Evolutionary conservation across 2,329 filamentous ascomycete species (phyloP).

Genomic region (Septoria linicola): DNA sequence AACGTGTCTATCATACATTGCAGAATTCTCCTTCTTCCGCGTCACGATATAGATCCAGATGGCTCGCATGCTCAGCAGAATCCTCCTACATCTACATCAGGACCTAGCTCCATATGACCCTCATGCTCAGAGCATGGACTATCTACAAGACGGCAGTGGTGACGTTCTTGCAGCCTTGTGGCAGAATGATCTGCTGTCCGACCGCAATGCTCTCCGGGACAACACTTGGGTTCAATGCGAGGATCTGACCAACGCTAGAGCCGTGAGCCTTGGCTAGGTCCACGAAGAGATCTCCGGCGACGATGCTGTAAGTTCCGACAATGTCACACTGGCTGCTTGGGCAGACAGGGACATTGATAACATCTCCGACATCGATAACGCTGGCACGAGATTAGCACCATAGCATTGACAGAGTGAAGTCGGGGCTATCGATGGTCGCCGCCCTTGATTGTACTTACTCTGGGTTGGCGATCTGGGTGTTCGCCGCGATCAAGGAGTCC

Average conservation of each 20-base stretch:
- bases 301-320: constrained; percentile 29
- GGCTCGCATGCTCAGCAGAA: too few relatives aligned
- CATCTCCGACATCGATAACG: constrained; percentile 25
- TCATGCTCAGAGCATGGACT: too few relatives aligned
- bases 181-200: constrained; percentile 22
- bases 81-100: too few relatives aligned
- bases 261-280: constrained; percentile 25
- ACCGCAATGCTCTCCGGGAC: constrained; percentile 21
- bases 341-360: constrained; percentile 33
- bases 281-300: constrained; percentile 28
- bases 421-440: too few relatives aligned
- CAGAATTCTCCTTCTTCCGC: too few relatives aligned
- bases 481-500: constrained; percentile 24
- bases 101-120: too few relatives aligned
- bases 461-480: constrained; percentile 28
- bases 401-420: too few relatives aligned
- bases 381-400: too few relatives aligned
- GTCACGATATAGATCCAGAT: too few relatives aligned
- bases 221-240: constrained; percentile 27
- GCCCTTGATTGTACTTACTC: too few relatives aligned
- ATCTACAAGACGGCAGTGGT: background rate
- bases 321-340: constrained; percentile 21
- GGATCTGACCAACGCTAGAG: constrained; percentile 29
- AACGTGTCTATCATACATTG: too few relatives aligned
- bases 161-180: background rate